Base-by-base conservation (phyloP, 768 basidiomycete genomes). In the Leccinellum rugosiceps region DNA sequence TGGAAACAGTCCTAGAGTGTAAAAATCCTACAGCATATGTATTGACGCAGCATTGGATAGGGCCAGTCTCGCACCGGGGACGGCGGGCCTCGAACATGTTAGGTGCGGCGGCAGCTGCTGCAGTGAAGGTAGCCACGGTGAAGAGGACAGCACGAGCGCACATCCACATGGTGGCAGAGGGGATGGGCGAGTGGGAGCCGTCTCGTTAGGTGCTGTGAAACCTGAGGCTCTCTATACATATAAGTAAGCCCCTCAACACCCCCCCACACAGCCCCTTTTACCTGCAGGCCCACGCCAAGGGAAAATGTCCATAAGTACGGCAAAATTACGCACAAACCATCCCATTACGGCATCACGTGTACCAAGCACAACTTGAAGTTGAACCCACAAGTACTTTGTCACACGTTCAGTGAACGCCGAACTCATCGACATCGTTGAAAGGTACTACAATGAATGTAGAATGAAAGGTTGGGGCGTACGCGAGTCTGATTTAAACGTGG, bases 211-310 rank as follows among this genome's bases (percentile, higher is more conserved):
- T n/a, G 38, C 38, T 38, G 9, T 38, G 17, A 38, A 38, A 38
- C 38, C n/a, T 17, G 35, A n/a, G 6, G 17, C 45, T n/a, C 58
- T 59, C 63, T 66, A 66, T 63, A 63, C 48, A 3, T 41, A 19
- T 19, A 41, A 15, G 9, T 10, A 26, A 10, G 11, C 28, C 7
- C 26, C n/a, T 25, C n/a, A 21, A 23, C 19, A 45, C 43, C 17
- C 34, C 26, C 26, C 21, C 21, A 38, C 41, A 46, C 34, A n/a
- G 54, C 26, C 14, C 26, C 35, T 1, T 19, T 26, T 3, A 17
- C 35, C 30, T 30, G 30, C 30, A 30, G 28, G 28, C n/a, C n/a
- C 28, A 28, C 28, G 28, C 28, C 28, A 28, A 4, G 28, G 3
- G 28, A 28, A 7, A 28, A 28, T 28, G 7, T 7, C 28, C 28